A percentile compares a stretch with the other conserved stretches of the same genome.
Evolutionary conservation across 805 yeast species (phyloP).

Genomic region (Cyberlindnera sargentensis): DNA sequence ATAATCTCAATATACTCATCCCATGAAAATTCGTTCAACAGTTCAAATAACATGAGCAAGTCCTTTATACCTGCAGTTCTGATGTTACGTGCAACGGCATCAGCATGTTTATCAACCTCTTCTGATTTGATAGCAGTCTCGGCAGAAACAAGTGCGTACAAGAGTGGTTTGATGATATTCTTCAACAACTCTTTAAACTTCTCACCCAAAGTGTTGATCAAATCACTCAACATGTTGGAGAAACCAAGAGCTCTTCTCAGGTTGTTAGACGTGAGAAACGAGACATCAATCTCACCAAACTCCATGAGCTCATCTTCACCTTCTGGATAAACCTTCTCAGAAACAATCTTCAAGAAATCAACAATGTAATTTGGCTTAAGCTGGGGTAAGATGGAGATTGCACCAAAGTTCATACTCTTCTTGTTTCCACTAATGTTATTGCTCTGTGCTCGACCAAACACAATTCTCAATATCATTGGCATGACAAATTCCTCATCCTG

Average conservation of each 20-base stretch:
- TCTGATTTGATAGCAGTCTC: constrained; percentile 31
- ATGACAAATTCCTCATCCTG: constrained; percentile 54
- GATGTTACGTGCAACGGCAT: constrained; percentile 41
- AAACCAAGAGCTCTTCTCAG: constrained; percentile 58
- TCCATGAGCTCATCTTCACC: constrained; percentile 10
- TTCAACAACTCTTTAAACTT: constrained; percentile 40
- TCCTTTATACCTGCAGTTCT: constrained; percentile 66
- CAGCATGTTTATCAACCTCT: constrained; percentile 16
- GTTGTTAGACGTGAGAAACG: constrained; percentile 23
- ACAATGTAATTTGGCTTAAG: constrained; percentile 44
- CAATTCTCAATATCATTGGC: constrained; percentile 68
- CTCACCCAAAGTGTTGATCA: constrained; percentile 52
- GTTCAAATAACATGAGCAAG: constrained; percentile 47
- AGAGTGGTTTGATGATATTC: constrained; percentile 29
- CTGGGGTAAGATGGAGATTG: constrained; percentile 54
- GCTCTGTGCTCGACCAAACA: constrained; percentile 82
- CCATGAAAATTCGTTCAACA: constrained; percentile 58
- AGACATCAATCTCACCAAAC: constrained; percentile 11
- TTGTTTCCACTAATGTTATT: constrained; percentile 62
- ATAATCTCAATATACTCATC: constrained; percentile 39
- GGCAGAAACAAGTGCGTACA: constrained; percentile 39
- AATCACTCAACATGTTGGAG: constrained; percentile 50
- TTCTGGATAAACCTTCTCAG: constrained; percentile 39
- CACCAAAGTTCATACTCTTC: constrained; percentile 64
- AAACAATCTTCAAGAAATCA: constrained; percentile 57